A percentile compares a stretch with the other conserved stretches of the same genome.
phyloP scores from a whole-genome alignment of 2,329 filamentous ascomycete genomes.

The Trichophyton equinum region DNA sequence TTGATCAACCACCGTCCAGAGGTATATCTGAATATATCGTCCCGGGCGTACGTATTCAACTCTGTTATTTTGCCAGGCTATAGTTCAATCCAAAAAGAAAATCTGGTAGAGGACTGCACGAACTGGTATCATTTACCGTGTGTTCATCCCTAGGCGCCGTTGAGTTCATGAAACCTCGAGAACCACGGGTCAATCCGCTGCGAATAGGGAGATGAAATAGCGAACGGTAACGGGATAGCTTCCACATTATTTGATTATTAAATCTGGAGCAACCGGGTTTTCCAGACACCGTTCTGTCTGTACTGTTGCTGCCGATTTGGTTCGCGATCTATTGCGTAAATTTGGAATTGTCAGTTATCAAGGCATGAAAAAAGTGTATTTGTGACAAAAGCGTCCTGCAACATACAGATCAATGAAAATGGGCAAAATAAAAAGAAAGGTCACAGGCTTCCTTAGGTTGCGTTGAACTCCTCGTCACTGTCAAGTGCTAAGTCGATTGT shows the following conservation, averaged over 20 bases:
- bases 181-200: not conserved
- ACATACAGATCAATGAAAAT: not conserved
- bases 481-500: not conserved
- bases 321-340: not conserved
- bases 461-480: not conserved
- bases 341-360: not conserved
- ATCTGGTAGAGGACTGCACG: not conserved
- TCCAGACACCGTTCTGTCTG: not conserved
- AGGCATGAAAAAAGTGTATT: not conserved
- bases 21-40: slow-evolving; percentile 17
- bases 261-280: not conserved
- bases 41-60: not conserved
- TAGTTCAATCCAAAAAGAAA: not conserved
- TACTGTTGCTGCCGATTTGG: not conserved
- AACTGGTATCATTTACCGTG: not conserved
- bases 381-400: not conserved
- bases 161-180: not conserved
- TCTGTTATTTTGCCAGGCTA: not conserved
- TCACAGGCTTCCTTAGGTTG: not conserved
- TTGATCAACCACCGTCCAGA: slow-evolving; percentile 22
- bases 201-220: not conserved
- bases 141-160: not conserved
- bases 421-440: not conserved
- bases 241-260: not conserved
- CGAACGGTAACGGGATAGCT: not conserved